Conservation (phyloP, 2,329 filamentous ascomycete genomes). For the Botrytis hyacinthi region DNA sequence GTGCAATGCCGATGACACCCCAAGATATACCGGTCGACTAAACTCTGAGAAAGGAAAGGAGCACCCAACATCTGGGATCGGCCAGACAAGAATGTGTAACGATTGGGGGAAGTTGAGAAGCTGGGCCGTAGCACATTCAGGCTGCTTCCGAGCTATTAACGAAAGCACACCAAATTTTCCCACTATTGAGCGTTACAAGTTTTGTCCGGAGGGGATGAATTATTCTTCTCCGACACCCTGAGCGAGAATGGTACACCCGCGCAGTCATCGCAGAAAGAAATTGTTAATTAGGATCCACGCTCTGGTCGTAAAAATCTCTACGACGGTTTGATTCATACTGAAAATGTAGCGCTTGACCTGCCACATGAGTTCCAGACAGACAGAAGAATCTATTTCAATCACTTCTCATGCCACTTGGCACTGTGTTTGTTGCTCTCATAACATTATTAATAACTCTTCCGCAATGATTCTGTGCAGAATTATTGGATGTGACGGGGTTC, state of each 20-base stretch:
- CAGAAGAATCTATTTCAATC: background rate
- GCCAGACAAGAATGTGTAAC: conserved; percentile 17
- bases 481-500: background rate
- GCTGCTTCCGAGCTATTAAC: conserved; percentile 10
- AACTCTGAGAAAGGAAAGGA: conserved; percentile 7
- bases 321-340: background rate
- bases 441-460: background rate
- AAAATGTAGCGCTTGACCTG: background rate
- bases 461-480: background rate
- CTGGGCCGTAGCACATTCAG: conserved; percentile 10
- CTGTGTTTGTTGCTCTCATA: background rate
- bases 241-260: background rate
- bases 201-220: background rate
- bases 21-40: conserved; percentile 7
- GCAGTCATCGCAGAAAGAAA: background rate
- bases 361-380: background rate
- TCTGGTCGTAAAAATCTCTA: background rate
- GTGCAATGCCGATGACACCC: conserved; percentile 20
- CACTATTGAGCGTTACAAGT: background rate
- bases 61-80: conserved; percentile 1
- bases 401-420: background rate
- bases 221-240: background rate
- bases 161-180: background rate
- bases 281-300: background rate
- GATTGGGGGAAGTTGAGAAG: conserved; percentile 3